Conservation (phyloP, 164 flowering plant genomes). For the Stephania cephalantha region DNA sequence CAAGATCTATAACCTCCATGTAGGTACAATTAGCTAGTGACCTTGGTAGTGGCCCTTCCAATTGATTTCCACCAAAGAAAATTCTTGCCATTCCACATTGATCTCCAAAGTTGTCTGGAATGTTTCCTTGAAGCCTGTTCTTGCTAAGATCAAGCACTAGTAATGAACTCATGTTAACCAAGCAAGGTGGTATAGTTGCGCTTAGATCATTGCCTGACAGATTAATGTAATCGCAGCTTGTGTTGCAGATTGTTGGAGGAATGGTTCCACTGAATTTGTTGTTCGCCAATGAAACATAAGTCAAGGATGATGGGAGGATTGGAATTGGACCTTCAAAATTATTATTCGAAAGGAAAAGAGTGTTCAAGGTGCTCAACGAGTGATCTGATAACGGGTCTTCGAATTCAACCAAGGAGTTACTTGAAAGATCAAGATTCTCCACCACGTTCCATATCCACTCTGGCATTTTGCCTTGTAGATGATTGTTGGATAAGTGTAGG, state of each 20-base stretch:
- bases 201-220: no score
- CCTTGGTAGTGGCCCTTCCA: conserved; percentile 37
- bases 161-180: no score
- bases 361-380: neutral
- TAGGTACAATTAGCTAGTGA: conserved; percentile 41
- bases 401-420: neutral
- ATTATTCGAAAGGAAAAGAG: neutral
- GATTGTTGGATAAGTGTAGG: neutral
- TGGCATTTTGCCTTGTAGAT: neutral
- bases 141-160: no score
- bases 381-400: neutral
- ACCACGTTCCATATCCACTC: neutral
- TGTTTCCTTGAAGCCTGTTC: no score
- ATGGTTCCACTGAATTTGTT: no score
- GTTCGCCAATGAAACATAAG: no score
- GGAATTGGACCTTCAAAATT: conserved; percentile 36
- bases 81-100: no score
- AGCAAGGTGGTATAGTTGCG: no score
- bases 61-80: no score
- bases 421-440: conserved; percentile 14
- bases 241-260: no score
- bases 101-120: no score
- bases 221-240: no score
- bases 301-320: neutral
- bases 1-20: conserved; percentile 52